Conservation (phyloP, 176 grass and related monocot species). For the Panicum miliaceum region DNA sequence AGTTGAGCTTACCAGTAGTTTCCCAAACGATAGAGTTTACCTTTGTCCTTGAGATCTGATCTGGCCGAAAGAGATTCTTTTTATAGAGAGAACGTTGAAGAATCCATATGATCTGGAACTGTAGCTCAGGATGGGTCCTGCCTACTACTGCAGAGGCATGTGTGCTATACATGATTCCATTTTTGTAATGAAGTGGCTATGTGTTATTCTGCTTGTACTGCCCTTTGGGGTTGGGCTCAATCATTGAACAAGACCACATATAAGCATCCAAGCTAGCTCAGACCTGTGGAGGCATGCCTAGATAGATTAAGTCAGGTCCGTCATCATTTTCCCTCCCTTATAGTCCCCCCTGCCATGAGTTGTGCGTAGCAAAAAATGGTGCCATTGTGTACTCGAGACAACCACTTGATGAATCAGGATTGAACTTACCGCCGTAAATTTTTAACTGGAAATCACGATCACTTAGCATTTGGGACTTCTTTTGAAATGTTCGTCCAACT, state of each 20-base stretch:
- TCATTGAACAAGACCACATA: neutral
- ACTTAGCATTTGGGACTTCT: neutral
- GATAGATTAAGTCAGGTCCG: neutral
- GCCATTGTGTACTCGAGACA: no score
- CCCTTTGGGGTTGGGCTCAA: neutral
- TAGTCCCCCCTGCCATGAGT: neutral
- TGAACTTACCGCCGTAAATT: neutral
- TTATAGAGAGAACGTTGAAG: neutral
- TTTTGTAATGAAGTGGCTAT: neutral
- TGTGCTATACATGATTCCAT: conserved; percentile 13
- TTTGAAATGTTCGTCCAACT: neutral
- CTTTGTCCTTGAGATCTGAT: neutral
- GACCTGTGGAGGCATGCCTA: neutral
- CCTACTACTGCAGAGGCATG: conserved; percentile 2
- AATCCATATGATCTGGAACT: neutral
- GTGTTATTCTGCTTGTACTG: neutral
- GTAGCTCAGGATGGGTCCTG: neutral
- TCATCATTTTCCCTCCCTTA: neutral
- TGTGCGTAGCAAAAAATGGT: neutral
- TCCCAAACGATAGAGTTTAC: neutral
- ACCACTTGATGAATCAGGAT: neutral
- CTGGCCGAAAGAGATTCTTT: neutral
- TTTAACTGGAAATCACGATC: neutral
- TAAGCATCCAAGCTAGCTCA: neutral
- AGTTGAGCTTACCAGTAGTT: neutral